Percentiles rank a stretch among this genome's conserved stretches.
phyloP scores from a whole-genome alignment of 257 asterid species.

The Solanum chmielewskii region DNA sequence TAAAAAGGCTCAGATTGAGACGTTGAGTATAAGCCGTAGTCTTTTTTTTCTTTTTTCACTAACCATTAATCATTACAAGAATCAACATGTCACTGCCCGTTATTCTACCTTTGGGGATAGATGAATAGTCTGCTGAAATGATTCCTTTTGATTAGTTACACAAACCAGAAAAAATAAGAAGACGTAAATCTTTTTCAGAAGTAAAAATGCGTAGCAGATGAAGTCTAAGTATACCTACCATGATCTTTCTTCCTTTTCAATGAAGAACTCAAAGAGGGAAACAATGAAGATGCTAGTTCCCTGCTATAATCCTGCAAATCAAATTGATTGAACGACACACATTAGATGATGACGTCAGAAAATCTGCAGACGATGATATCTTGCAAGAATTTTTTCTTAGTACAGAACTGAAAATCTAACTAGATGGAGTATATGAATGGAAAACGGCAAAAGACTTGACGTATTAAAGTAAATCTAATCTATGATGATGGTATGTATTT shows the following conservation, averaged over 20 bases:
- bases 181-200: neutral
- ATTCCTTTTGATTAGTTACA: neutral
- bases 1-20: neutral
- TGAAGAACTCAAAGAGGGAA: conserved; percentile 47
- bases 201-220: neutral
- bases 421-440: neutral
- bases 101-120: neutral
- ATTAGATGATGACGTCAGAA: neutral
- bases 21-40: neutral
- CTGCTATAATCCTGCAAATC: conserved; percentile 62
- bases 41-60: neutral
- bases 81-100: neutral
- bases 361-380: neutral
- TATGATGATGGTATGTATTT: neutral
- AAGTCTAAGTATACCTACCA: conserved; percentile 20
- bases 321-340: neutral
- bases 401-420: neutral
- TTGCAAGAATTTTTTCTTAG: neutral
- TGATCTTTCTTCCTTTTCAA: conserved; percentile 81
- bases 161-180: neutral
- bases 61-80: neutral
- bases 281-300: conserved; percentile 48
- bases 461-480: neutral
- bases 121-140: neutral
- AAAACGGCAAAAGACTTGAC: neutral